Base-by-base conservation (phyloP, 306 rosid genomes). In the Inga leiocalycina region DNA sequence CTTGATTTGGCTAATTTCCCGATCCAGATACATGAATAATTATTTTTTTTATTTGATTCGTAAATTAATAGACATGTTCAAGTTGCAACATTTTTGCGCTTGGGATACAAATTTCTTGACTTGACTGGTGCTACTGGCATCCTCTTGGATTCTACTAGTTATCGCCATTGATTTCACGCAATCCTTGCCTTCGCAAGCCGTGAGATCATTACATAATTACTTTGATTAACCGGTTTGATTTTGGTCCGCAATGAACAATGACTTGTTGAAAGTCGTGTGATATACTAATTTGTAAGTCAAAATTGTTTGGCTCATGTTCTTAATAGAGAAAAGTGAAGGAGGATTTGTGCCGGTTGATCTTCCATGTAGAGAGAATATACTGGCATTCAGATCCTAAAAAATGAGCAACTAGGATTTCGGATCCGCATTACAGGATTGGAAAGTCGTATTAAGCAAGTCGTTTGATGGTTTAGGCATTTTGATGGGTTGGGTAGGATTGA, bases 71-170 rank as follows among this genome's bases (percentile, higher is more conserved):
- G 46, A 69, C 39, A 22, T 74, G 43, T 54, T 30, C 44, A 32
- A 69, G 39, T 65, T 64, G 52, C 15, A 61, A 85, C 24, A 22
- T 22, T 34, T 48, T 73, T 79, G 27, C 12, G 48, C 20, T 49
- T 15, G 19, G 59, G 37, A 15, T 15, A 5, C 79, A 64, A 30
- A 27, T 49, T 49, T 66, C 43, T 10, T 43, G 61, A 44, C 41
- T 20, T 73, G 73, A 73, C 68, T 45, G 39, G 71, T 46, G 73
- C 67, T 13, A n/a, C 70, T 64, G 41, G 70, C 70, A 4, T 10
- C 44, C 71, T 6, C 71, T 34, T 68, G 48, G 10, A 19, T 68
- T 67, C 17, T 17, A 17, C 24, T 35, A 3, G 48, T 19, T 19
- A 44, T 35, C 19, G 6, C 10, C 27, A 34, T 35, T 34, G 72